Evolutionary conservation across 345 rosid genomes (phyloP).

Genomic region (Populus alba): DNA sequence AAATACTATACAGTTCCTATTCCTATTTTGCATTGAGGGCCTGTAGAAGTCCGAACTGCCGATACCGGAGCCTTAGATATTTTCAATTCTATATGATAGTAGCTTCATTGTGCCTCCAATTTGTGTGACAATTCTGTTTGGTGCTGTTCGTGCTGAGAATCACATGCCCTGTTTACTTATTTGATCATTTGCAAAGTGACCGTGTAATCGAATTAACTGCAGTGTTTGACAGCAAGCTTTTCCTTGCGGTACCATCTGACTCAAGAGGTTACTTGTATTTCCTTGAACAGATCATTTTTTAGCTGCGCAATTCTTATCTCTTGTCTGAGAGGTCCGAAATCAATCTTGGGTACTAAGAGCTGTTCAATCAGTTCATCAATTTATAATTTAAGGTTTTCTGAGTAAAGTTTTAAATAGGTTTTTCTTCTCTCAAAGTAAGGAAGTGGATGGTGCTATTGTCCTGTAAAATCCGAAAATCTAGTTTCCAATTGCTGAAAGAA

Average conservation of each 20-base stretch:
- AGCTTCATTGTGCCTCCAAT: neutral
- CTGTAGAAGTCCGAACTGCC: neutral
- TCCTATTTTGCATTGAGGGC: neutral
- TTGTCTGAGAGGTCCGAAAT: too few relatives aligned
- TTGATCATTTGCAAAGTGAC: neutral
- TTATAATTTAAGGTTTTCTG: too few relatives aligned
- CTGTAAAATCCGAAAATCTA: too few relatives aligned
- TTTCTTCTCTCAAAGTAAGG: too few relatives aligned
- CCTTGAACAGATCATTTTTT: neutral
- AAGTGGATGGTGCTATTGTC: too few relatives aligned
- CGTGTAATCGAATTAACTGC: neutral
- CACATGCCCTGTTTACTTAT: neutral
- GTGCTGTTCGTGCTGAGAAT: neutral
- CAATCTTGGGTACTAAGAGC: too few relatives aligned
- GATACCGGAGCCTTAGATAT: neutral
- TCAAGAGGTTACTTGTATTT: slow-evolving; percentile 46
- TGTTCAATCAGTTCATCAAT: too few relatives aligned
- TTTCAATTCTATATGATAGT: too few relatives aligned
- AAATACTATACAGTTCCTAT: neutral
- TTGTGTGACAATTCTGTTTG: neutral
- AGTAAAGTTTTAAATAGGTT: too few relatives aligned
- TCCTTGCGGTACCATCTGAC: slow-evolving; percentile 58
- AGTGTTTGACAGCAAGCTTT: neutral
- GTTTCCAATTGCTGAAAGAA: too few relatives aligned
- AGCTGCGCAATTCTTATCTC: too few relatives aligned